These are phyloP conservation scores for Takakia lepidozioides DNA, from an alignment of 225 moss, liverwort and hornwort species.

Conservation along the genomic window DNA sequence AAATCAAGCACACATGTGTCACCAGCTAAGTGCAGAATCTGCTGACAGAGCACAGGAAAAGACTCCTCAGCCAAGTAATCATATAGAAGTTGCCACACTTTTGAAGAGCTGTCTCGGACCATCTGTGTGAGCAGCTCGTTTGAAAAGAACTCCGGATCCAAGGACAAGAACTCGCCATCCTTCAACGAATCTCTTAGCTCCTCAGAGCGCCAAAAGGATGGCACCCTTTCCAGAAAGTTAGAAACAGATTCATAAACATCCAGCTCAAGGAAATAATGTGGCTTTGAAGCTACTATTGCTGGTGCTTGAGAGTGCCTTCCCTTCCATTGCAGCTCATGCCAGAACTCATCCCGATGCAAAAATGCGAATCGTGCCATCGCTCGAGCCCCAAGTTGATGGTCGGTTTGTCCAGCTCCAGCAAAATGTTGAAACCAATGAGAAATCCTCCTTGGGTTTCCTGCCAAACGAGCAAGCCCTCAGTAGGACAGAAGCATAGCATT, in stretches of 20 bases:
- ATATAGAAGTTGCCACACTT: constrained; percentile 45
- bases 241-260: constrained; percentile 63
- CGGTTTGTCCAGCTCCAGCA: constrained; percentile 57
- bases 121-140: constrained; percentile 46
- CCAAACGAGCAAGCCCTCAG: background rate
- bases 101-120: constrained; percentile 17
- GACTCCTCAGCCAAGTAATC: constrained; percentile 40
- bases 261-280: constrained; percentile 88
- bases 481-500: background rate
- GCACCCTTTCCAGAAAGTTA: constrained; percentile 67
- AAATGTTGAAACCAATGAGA: constrained; percentile 73
- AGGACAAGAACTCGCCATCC: constrained; percentile 41
- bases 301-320: constrained; percentile 94
- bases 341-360: constrained; percentile 63
- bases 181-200: constrained; percentile 63
- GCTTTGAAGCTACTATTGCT: constrained; percentile 88
- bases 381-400: constrained; percentile 71
- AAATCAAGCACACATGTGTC: constrained; percentile 55
- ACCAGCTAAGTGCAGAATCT: constrained; percentile 58
- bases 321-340: constrained; percentile 87
- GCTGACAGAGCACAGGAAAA: constrained; percentile 55
- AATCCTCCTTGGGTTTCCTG: constrained; percentile 66
- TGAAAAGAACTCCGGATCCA: constrained; percentile 59
- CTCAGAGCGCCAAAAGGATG: constrained; percentile 79
- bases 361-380: constrained; percentile 87